phyloP scores from a whole-genome alignment of 108 stramenopile species.

The Aurantiochytrium sp. region DNA sequence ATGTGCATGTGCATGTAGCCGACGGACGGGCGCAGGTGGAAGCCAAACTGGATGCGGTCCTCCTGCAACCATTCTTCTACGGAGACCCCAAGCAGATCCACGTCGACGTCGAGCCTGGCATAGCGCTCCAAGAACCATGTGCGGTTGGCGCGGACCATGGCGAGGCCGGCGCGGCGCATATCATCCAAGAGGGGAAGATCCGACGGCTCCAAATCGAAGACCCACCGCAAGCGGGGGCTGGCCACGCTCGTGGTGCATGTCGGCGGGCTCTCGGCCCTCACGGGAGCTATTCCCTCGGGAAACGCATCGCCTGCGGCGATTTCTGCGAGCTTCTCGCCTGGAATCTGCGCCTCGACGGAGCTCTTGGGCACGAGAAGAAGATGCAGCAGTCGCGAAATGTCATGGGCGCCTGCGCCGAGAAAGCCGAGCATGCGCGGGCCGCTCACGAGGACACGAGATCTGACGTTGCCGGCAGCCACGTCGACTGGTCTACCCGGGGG shows the following conservation, averaged over 20 bases:
- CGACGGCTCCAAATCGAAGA: neutral
- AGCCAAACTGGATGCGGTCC: neutral
- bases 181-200: neutral
- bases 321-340: too few species aligned
- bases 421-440: neutral
- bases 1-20: neutral
- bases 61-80: neutral
- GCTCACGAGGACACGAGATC: neutral
- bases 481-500: neutral
- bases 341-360: neutral
- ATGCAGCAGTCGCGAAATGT: neutral
- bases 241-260: neutral
- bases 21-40: neutral
- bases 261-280: too few species aligned
- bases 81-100: neutral
- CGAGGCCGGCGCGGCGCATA: neutral
- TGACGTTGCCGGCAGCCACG: neutral
- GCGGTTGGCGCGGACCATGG: neutral
- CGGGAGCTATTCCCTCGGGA: too few species aligned
- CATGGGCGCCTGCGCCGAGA: neutral
- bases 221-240: neutral
- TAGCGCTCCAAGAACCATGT: neutral
- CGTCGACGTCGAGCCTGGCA: neutral
- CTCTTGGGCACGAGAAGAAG: neutral
- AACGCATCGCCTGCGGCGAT: too few species aligned